Percentiles rank a stretch among this genome's conserved stretches.
Evolutionary conservation across 352 stramenopile genomes (phyloP).

Genomic region (Aphanomyces stellatus): DNA sequence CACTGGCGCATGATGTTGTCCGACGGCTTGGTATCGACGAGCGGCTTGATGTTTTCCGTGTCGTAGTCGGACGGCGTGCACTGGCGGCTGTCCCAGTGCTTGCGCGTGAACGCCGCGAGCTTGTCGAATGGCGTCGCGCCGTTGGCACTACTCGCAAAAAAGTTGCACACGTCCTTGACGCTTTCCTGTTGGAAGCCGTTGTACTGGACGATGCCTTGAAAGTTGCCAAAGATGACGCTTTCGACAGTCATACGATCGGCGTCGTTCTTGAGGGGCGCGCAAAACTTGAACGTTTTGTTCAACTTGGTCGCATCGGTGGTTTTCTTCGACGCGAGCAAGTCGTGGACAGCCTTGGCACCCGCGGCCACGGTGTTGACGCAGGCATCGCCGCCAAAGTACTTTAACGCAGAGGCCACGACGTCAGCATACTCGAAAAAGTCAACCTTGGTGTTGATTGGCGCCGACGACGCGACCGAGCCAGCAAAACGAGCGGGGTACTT

Average conservation of each 20-base stretch:
- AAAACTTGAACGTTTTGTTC: background rate
- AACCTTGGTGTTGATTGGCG: conserved; percentile 20
- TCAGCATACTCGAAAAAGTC: conserved; percentile 9
- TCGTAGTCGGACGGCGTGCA: background rate
- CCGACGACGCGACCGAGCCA: background rate
- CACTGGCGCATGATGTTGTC: conserved; percentile 8
- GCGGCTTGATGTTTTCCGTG: background rate
- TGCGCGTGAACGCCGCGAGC: background rate
- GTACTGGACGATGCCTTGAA: background rate
- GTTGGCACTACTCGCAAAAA: conserved; percentile 1
- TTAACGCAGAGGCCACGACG: background rate
- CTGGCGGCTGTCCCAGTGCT: background rate
- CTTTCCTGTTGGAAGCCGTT: background rate
- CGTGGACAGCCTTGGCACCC: background rate
- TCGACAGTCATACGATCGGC: background rate
- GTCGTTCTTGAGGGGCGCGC: background rate
- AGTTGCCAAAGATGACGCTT: background rate
- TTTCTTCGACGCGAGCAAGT: background rate
- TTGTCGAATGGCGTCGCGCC: background rate
- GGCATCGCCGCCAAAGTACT: background rate
- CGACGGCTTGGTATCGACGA: background rate
- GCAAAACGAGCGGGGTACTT: conserved; percentile 79
- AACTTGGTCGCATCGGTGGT: background rate
- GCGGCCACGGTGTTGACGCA: background rate
- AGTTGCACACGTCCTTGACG: background rate